These are phyloP conservation scores for Penicillium glabrum DNA, from an alignment of 2,329 filamentous ascomycete species.

Conservation along the genomic window DNA sequence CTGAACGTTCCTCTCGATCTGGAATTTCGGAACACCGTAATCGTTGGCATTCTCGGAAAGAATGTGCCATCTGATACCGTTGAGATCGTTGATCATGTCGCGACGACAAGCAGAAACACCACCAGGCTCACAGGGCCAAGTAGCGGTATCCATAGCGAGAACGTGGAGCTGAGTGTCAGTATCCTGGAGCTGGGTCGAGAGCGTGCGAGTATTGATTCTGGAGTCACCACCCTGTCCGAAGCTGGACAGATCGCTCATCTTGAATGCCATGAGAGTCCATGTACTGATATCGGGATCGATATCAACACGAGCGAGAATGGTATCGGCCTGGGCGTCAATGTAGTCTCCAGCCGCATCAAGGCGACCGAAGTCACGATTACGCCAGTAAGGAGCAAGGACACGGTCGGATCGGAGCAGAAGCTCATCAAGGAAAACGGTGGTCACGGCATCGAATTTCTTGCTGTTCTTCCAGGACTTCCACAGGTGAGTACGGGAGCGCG, in stretches of 20 bases:
- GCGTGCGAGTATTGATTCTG: slow-evolving; percentile 3
- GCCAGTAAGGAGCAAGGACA: slow-evolving; percentile 1
- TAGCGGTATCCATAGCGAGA: slow-evolving; percentile 6
- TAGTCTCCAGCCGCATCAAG: not conserved
- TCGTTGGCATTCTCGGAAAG: slow-evolving; percentile 1
- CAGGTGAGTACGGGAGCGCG: not conserved
- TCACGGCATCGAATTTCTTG: slow-evolving; percentile 3
- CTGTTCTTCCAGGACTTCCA: slow-evolving; percentile 3
- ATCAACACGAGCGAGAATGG: slow-evolving; percentile 2
- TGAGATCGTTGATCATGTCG: slow-evolving; percentile 5
- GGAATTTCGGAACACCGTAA: slow-evolving; percentile 3
- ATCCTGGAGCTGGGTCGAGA: slow-evolving; percentile 1
- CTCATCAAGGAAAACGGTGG: slow-evolving; percentile 1
- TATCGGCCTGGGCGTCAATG: slow-evolving; percentile 1
- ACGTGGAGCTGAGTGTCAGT: slow-evolving; percentile 4
- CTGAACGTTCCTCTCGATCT: slow-evolving; percentile 3
- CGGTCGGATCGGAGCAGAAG: slow-evolving; percentile 1
- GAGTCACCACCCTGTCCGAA: slow-evolving; percentile 3
- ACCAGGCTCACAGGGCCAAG: slow-evolving; percentile 2
- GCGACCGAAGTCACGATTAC: slow-evolving; percentile 2
- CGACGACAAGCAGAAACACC: slow-evolving; percentile 3
- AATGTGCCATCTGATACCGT: slow-evolving; percentile 4
- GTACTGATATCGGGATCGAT: slow-evolving; percentile 2
- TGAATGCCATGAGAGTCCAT: slow-evolving; percentile 2
- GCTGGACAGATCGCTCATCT: slow-evolving; percentile 1